Conservation (phyloP, 2,329 filamentous ascomycete species). For the Niveomyces coronatus region DNA sequence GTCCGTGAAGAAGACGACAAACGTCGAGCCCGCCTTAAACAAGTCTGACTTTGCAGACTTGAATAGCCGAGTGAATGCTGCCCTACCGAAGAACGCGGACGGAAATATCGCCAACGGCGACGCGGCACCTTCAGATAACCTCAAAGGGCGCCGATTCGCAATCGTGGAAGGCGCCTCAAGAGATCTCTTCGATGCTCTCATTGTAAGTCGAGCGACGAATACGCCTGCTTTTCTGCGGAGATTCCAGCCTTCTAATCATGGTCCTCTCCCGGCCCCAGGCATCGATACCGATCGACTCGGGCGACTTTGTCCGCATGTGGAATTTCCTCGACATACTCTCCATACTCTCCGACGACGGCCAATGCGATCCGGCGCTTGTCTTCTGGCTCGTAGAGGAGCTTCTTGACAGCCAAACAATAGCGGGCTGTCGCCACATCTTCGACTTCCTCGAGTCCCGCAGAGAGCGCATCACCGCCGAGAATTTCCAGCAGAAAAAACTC, state of each 20-base stretch:
- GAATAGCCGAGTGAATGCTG: slow-evolving; percentile 31
- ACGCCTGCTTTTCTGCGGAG: slow-evolving; percentile 11
- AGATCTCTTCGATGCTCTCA: slow-evolving; percentile 65
- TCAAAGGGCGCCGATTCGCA: slow-evolving; percentile 46
- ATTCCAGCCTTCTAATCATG: slow-evolving; percentile 21
- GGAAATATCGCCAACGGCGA: slow-evolving; percentile 21
- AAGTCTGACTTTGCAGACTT: slow-evolving; percentile 53
- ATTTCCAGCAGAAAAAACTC: slow-evolving; percentile 75
- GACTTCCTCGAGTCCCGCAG: slow-evolving; percentile 90
- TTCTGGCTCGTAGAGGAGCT: slow-evolving; percentile 93
- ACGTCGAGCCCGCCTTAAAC: slow-evolving; percentile 65
- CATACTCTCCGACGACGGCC: slow-evolving; percentile 72
- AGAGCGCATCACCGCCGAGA: slow-evolving; percentile 71
- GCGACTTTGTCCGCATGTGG: slow-evolving; percentile 77
- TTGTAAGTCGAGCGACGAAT: slow-evolving; percentile 44
- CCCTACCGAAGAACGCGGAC: slow-evolving; percentile 18
- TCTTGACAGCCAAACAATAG: slow-evolving; percentile 89
- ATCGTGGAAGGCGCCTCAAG: slow-evolving; percentile 77
- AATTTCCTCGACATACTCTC: slow-evolving; percentile 89
- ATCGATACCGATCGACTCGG: slow-evolving; percentile 63
- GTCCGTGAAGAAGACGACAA: slow-evolving; percentile 44
- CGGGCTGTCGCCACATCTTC: slow-evolving; percentile 83
- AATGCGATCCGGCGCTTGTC: slow-evolving; percentile 67
- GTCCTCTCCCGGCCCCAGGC: too few species aligned
- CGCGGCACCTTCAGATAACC: slow-evolving; percentile 27